Evolutionary conservation across 805 yeast species (phyloP), one percentile per base, ranked within the genome.

Genomic region (Kodamaea kakaduensis): DNA sequence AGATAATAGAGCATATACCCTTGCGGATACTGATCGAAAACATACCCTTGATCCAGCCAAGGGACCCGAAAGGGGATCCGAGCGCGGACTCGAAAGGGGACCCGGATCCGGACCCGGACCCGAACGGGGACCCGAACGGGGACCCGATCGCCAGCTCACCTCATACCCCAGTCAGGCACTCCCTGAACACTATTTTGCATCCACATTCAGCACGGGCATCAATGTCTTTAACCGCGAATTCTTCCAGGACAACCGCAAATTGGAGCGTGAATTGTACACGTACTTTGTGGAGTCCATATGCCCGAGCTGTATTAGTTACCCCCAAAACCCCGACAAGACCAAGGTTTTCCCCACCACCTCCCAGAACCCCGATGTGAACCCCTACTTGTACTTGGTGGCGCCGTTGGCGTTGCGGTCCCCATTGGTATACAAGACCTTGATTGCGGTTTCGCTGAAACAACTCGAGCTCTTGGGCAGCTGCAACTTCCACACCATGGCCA

Each of bases 251-350:
- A 26, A 47, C 36, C 28, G 25, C 22, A 17, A 42, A 5, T 40
- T 41, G 14, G 62, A 57, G 40, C 36, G 37, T 18, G 38, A 35
- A 5, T 42, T 60, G n/a, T 41, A 61, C 24, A 43, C 48, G 6
- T 66, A 64, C 40, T 63, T 64, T 42, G 50, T 58, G 17, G 51
- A 54, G 5, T 32, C 44, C 5, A 64, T 67, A 5, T 62, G 63
- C 13, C 73, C 73, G 0, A 45, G 49, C 19, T 64, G 70, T 40
- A 58, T 64, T 7, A 64, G 71, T 35, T 64, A 54, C 39, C 59
- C 65, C n/a, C 43, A 43, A 9, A 34, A 46, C n/a, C 42, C 46
- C 4, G 24, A 12, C 12, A 24, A 19, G 12, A 12, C 29, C 22
- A 32, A 32, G 29, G 16, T 32, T 10, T 32, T 32, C n/a, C 37